Evolutionary conservation across 305 asterid genomes (phyloP).

Genomic region (Solanum aculeatissimum): DNA sequence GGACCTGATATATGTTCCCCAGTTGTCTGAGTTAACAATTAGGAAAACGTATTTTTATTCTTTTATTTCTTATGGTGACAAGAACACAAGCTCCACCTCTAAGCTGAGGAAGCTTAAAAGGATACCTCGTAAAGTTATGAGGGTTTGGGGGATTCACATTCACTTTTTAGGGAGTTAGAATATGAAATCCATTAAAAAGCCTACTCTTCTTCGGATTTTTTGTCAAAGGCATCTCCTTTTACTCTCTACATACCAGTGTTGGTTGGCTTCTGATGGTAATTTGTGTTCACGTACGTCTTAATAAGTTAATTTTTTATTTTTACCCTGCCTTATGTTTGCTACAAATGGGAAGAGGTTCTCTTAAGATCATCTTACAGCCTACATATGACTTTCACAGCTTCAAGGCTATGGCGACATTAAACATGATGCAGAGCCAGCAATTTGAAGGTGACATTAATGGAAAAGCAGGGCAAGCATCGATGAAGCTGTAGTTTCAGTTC

Average conservation of each 20-base stretch:
- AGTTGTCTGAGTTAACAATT: neutral
- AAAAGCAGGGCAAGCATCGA: neutral
- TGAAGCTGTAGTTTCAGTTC: neutral
- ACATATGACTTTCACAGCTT: neutral
- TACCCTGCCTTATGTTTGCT: neutral
- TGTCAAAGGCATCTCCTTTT: neutral
- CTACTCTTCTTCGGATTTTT: too few relatives aligned
- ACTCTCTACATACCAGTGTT: neutral
- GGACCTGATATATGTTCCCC: too few relatives aligned
- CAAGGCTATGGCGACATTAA: neutral
- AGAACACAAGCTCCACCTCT: neutral
- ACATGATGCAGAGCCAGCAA: too few relatives aligned
- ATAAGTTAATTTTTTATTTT: neutral
- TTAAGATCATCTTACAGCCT: neutral
- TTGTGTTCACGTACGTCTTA: neutral
- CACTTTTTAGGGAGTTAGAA: too few relatives aligned
- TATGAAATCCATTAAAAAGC: too few relatives aligned
- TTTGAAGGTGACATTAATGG: neutral
- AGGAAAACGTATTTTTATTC: neutral
- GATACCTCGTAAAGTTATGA: too few relatives aligned
- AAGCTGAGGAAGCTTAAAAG: neutral
- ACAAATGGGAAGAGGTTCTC: neutral
- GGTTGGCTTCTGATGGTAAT: neutral
- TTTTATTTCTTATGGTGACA: neutral
- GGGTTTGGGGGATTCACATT: too few relatives aligned